phyloP scores from a whole-genome alignment of 2,329 filamentous ascomycete species.

The Penicillium sp. region DNA sequence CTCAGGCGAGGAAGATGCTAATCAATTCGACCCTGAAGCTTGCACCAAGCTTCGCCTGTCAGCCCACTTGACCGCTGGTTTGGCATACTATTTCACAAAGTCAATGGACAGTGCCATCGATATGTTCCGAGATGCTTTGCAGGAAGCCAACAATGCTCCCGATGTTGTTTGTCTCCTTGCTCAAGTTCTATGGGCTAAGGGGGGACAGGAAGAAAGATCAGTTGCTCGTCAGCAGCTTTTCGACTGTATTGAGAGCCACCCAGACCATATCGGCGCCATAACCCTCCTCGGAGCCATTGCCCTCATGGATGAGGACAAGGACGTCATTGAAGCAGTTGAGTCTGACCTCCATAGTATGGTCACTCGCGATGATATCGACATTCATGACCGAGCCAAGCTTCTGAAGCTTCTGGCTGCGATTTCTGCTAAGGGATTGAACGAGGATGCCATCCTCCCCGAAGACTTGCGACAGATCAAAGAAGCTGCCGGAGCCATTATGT shows the following conservation, averaged over 20 bases:
- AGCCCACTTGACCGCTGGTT: constrained; percentile 78
- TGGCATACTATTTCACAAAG: constrained; percentile 73
- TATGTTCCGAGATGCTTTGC: constrained; percentile 77
- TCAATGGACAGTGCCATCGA: constrained; percentile 68
- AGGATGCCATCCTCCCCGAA: constrained; percentile 40
- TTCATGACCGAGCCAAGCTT: constrained; percentile 66
- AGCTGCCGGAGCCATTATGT: constrained; percentile 73
- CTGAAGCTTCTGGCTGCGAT: constrained; percentile 75
- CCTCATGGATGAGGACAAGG: constrained; percentile 73
- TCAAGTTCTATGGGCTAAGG: constrained; percentile 91
- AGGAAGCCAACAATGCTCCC: constrained; percentile 72
- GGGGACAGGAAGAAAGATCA: constrained; percentile 68
- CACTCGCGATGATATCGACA: constrained; percentile 62
- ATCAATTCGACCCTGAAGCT: constrained; percentile 61
- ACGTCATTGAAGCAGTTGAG: constrained; percentile 76
- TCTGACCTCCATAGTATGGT: constrained; percentile 74
- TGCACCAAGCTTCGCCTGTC: constrained; percentile 74
- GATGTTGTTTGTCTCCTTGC: constrained; percentile 85
- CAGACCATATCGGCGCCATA: constrained; percentile 75
- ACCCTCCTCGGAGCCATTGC: constrained; percentile 82
- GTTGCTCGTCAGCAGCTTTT: constrained; percentile 79
- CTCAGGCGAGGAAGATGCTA: constrained; percentile 68
- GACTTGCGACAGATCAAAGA: constrained; percentile 60
- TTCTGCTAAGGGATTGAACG: constrained; percentile 56
- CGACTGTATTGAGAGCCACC: constrained; percentile 69